A percentile compares a stretch with the other conserved stretches of the same genome.
These are phyloP conservation scores for Paraglomus brasilianum DNA, from an alignment of 192 early-diverging fungal genomes.

Conservation along the genomic window DNA sequence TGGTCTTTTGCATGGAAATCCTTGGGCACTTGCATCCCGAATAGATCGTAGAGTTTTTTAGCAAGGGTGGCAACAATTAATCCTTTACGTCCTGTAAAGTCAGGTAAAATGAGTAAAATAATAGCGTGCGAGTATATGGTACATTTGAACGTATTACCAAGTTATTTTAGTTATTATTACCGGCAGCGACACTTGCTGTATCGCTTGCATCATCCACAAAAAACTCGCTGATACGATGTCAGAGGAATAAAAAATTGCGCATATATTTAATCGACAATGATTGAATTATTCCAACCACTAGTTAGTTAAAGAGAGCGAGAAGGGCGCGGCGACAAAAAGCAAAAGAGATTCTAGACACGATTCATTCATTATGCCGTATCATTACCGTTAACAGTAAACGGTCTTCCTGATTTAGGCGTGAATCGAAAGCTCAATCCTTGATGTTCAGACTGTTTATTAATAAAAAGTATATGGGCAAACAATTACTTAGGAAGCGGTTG, in stretches of 20 bases:
- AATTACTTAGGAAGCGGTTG: background rate
- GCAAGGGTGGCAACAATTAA: constrained; percentile 23
- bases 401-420: constrained; percentile 17
- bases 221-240: constrained; percentile 27
- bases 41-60: constrained; percentile 17
- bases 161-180: constrained; percentile 9
- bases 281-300: no score
- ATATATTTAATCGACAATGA: no score
- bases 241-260: no score
- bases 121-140: background rate
- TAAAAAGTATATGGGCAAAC: no score
- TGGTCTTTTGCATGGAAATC: constrained; percentile 7
- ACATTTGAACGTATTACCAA: background rate
- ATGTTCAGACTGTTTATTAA: background rate
- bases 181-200: background rate
- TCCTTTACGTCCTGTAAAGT: constrained; percentile 10
- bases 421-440: constrained; percentile 32
- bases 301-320: no score
- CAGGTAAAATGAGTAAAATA: background rate
- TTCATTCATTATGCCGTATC: no score
- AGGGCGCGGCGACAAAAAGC: no score
- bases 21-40: constrained; percentile 15
- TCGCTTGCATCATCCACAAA: constrained; percentile 27
- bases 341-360: no score
- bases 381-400: constrained; percentile 32